Evolutionary conservation across 108 stramenopile genomes (phyloP), one percentile per base, ranked within the genome.

Genomic region (Skeletonema grethae): DNA sequence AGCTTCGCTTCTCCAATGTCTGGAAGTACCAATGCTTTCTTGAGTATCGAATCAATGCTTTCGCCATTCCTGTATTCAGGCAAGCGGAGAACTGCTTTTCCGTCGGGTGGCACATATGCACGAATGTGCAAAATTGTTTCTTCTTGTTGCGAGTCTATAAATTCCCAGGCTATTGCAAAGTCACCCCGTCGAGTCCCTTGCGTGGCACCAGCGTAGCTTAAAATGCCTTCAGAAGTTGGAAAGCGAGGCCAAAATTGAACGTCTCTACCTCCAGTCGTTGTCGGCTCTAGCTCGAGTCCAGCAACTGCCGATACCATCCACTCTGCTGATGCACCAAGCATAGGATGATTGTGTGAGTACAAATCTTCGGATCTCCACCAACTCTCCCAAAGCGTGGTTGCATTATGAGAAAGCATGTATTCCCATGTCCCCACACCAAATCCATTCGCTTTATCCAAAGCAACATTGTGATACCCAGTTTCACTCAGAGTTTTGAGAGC

Each of bases 321-420:
- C 55, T 75, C 82, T 25, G 74, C 82, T 28, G 72, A 36, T 10
- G 75, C 83, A 25, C 85, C 80, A 39, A 86, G 61, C 85, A 86
- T 86, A 10, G 85, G 83, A 45, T 86, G 85, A 39, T 86, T 86
- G 53, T 77, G 83, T 24, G 76, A 77, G 31, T 77, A 84, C 11
- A 69, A 65, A 63, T 73, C 71, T 72, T 86, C 80, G 7, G 80
- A 82, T 20, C 75, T 53, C 70, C 70, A 81, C 77, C 82, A 84
- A 60, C 65, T 73, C 63, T 86, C 83, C 85, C 85, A 86, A 12
- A 73, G 39, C 4, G 83, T 86, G n/a, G 83, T 86, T 31, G 80
- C 82, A 78, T 84, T 86, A 31, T 82, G 75, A 43, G 59, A 43
- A 2, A 84, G 62, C 70, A 79, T 69, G 63, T 84, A 84, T 20